These are phyloP conservation scores for Sphagnum contortum DNA, from an alignment of 225 moss, liverwort and hornwort species.

Conservation along the genomic window DNA sequence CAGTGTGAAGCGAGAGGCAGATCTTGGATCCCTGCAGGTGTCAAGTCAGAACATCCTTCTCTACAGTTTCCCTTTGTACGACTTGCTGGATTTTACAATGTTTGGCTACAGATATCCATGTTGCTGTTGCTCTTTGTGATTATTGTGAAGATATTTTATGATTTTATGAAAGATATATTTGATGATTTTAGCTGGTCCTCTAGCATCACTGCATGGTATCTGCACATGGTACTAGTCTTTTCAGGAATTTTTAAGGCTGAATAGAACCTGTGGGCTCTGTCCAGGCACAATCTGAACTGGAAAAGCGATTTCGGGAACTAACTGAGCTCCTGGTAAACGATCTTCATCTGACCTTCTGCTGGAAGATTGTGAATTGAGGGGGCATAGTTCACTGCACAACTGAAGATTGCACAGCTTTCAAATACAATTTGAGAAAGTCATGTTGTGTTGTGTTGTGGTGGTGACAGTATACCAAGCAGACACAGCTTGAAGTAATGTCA, in stretches of 20 bases:
- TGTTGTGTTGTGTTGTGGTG: too few species aligned
- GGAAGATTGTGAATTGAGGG: neutral
- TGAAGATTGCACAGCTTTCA: too few species aligned
- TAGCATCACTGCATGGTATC: neutral
- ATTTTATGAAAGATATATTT: too few species aligned
- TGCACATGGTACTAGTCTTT: neutral
- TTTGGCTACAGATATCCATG: neutral
- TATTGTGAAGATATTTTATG: too few species aligned
- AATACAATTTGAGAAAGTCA: too few species aligned
- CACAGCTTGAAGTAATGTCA: slow-evolving; percentile 7
- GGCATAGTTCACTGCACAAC: too few species aligned
- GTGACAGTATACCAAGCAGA: slow-evolving; percentile 11
- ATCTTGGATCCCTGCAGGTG: slow-evolving; percentile 1
- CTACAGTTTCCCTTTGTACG: neutral
- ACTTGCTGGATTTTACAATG: neutral
- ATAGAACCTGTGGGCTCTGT: too few species aligned
- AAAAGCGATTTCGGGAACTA: slow-evolving; percentile 7
- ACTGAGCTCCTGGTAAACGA: slow-evolving; percentile 8
- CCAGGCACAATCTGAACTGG: slow-evolving; percentile 9
- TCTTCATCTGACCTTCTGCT: neutral
- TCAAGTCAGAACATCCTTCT: neutral
- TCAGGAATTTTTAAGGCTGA: too few species aligned
- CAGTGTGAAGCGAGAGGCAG: slow-evolving; percentile 4
- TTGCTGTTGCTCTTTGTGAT: neutral
- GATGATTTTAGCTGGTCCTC: too few species aligned